These are phyloP conservation scores for Sequoiadendron giganteum DNA, from an alignment of 75 land plant genomes.

Conservation along the genomic window DNA sequence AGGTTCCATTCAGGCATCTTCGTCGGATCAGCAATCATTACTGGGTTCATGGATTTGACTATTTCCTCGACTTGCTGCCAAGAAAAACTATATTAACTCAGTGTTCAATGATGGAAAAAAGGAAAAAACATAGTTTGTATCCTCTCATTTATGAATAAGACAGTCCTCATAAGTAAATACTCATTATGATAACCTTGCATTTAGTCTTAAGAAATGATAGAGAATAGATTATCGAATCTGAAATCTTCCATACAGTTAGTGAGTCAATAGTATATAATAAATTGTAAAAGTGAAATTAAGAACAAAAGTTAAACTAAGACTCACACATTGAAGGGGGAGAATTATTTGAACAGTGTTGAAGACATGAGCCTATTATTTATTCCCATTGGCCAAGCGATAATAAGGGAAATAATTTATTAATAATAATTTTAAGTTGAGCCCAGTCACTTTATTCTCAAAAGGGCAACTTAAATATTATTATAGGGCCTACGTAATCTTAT, in stretches of 20 bases:
- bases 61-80: slow-evolving; percentile 56
- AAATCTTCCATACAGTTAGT: background rate
- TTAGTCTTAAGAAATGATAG: background rate
- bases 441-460: too few species aligned
- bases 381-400: too few species aligned
- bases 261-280: background rate
- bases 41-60: slow-evolving; percentile 50
- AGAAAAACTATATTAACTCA: background rate
- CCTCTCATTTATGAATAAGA: background rate
- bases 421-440: too few species aligned
- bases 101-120: background rate
- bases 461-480: too few species aligned
- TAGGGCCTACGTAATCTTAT: too few species aligned
- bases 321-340: background rate
- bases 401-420: too few species aligned
- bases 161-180: background rate
- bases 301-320: background rate
- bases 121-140: background rate
- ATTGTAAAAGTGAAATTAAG: background rate
- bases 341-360: background rate
- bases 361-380: too few species aligned
- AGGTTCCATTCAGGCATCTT: background rate
- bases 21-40: slow-evolving; percentile 59
- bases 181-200: background rate
- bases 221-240: background rate